phyloP scores from a whole-genome alignment of 2,329 filamentous ascomycete species.

The Pseudogymnoascus destructans region DNA sequence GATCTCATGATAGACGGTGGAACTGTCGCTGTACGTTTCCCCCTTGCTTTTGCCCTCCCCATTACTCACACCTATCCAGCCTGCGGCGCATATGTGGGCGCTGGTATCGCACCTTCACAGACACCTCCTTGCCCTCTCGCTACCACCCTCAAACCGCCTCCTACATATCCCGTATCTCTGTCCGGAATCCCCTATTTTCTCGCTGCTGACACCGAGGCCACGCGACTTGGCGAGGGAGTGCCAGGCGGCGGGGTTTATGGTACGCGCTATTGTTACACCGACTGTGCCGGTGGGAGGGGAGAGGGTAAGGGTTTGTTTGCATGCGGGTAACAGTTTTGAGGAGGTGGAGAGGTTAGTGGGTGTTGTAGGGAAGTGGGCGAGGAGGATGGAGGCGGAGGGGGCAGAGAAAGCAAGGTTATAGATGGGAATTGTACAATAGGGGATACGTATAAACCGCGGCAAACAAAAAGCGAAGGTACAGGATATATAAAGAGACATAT shows the following conservation, averaged over 20 bases:
- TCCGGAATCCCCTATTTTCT: conserved; percentile 50
- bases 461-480: background rate
- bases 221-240: conserved; percentile 46
- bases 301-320: conserved; percentile 53
- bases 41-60: background rate
- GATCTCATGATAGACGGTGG: conserved; percentile 39
- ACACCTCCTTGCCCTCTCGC: background rate
- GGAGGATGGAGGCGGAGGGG: background rate
- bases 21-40: conserved; percentile 31
- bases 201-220: conserved; percentile 44
- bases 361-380: conserved; percentile 19
- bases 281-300: conserved; percentile 52
- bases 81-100: background rate
- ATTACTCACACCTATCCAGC: conserved; percentile 8
- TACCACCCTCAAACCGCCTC: background rate
- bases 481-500: background rate
- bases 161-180: conserved; percentile 23
- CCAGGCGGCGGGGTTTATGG: conserved; percentile 44
- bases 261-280: conserved; percentile 54
- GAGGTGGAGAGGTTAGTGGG: conserved; percentile 40
- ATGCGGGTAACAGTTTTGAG: conserved; percentile 47
- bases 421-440: background rate
- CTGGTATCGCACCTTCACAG: conserved; percentile 4
- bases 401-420: background rate
- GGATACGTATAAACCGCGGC: background rate